Conservation (phyloP, 495 filamentous ascomycete genomes). For the Aspergillus heteromorphus region DNA sequence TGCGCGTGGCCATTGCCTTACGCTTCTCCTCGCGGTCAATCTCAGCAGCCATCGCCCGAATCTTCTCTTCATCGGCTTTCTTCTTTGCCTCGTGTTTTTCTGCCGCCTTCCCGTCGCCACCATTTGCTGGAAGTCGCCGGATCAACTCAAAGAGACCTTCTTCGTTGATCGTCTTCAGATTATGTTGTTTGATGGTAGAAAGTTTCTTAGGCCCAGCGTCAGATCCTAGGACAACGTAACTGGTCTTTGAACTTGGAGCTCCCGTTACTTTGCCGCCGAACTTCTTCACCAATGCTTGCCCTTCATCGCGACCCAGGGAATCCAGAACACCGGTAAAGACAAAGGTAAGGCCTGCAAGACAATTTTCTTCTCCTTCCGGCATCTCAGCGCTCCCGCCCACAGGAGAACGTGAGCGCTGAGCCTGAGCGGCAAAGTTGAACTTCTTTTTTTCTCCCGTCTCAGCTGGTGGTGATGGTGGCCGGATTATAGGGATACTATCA, state of each 20-base stretch:
- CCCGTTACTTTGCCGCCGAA: slow-evolving; percentile 86
- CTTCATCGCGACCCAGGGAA: slow-evolving; percentile 76
- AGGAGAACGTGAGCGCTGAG: slow-evolving; percentile 51
- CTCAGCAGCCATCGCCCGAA: slow-evolving; percentile 68
- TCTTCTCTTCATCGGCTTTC: slow-evolving; percentile 72
- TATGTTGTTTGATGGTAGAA: slow-evolving; percentile 69
- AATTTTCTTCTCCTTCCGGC: slow-evolving; percentile 81
- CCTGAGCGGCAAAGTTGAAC: slow-evolving; percentile 61
- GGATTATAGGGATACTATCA: slow-evolving; percentile 75
- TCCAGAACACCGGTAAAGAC: slow-evolving; percentile 93
- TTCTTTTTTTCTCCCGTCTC: slow-evolving; percentile 56
- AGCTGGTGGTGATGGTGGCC: slow-evolving; percentile 75
- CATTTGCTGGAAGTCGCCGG: slow-evolving; percentile 72
- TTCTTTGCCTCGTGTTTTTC: slow-evolving; percentile 76
- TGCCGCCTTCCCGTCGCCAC: slow-evolving; percentile 82
- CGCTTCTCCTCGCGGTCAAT: slow-evolving; percentile 64
- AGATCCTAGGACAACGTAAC: slow-evolving; percentile 81
- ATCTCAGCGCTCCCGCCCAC: slow-evolving; percentile 63
- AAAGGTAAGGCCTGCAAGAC: slow-evolving; percentile 85
- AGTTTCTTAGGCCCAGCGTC: slow-evolving; percentile 95
- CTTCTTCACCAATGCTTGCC: slow-evolving; percentile 78
- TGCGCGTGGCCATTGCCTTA: slow-evolving; percentile 27
- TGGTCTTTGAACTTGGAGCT: slow-evolving; percentile 88
- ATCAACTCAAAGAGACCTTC: slow-evolving; percentile 89
- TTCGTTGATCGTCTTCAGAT: slow-evolving; percentile 88